Evolutionary conservation across 495 filamentous ascomycete species (phyloP).

Genomic region (Penicillium parvum): DNA sequence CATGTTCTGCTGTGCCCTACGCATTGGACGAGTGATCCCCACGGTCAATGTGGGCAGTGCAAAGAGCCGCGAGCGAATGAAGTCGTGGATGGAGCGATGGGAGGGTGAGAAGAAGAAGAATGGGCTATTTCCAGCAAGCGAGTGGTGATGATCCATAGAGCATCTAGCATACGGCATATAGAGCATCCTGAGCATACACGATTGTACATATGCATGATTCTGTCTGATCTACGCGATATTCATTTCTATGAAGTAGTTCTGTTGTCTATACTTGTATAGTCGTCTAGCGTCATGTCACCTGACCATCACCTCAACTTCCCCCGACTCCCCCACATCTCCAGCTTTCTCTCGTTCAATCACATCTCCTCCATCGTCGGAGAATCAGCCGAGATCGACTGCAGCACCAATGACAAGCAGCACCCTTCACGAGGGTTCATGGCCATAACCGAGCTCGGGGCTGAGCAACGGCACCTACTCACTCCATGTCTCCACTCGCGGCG

Average conservation of each 20-base stretch:
- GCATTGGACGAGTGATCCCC: constrained; percentile 84
- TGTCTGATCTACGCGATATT: too few relatives aligned
- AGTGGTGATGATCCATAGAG: constrained; percentile 20
- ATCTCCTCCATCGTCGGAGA: neutral
- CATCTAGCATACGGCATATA: constrained; percentile 1
- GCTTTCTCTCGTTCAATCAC: neutral
- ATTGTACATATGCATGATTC: too few relatives aligned
- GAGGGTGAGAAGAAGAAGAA: constrained; percentile 75
- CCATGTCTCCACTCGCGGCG: constrained; percentile 6
- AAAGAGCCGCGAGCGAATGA: constrained; percentile 76
- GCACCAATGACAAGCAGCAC: too few relatives aligned
- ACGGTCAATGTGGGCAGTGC: constrained; percentile 86
- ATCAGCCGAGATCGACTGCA: too few relatives aligned
- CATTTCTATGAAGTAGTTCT: too few relatives aligned
- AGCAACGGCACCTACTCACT: constrained; percentile 10
- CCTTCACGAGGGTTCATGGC: too few relatives aligned
- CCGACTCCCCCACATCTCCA: neutral
- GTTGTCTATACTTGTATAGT: too few relatives aligned
- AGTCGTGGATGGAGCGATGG: constrained; percentile 87
- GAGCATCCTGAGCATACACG: too few relatives aligned
- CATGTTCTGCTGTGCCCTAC: constrained; percentile 82
- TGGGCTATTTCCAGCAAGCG: constrained; percentile 54
- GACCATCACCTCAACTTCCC: neutral
- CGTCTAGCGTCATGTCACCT: too few relatives aligned
- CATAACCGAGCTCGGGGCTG: constrained; percentile 12